Evolutionary conservation across 805 yeast genomes (phyloP), one percentile per base, ranked within the genome.

Genomic region (Starmerella floris): DNA sequence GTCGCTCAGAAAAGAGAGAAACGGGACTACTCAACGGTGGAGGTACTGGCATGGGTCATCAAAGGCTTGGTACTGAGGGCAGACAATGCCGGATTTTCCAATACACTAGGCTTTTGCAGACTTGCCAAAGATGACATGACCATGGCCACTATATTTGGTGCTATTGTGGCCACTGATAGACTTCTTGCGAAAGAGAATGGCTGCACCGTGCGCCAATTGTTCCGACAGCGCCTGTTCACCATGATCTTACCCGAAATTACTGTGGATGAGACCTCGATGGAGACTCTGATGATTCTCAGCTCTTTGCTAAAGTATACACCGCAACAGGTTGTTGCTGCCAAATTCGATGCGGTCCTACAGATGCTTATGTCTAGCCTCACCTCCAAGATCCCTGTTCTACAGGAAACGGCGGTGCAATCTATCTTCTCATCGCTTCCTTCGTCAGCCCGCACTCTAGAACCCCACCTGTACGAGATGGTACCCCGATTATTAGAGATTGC

Each of bases 171-270:
- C n/a, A 87, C 83, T 51, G 68, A 81, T 39, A 71, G 73, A 16
- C 62, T 79, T 5, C 73, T 80, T 42, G 62, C 68, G 36, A 75
- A 73, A 53, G 69, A 61, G 26, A 57, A 68, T 48, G 75, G 75
- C 48, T 67, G 80, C 42, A 74, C 77, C 45, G 71, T 79, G 17
- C 72, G 81, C 45, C 59, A 72, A 35, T 66, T 91, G 21, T 83
- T 80, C 67, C 84, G 84, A 56, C 98, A 91, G 56, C 77, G 77
- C 49, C 68, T 83, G 22, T 83, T 84, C 56, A 73, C 74, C 45
- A 62, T 67, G 8, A 63, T 76, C 1, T 66, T 83, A 5, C 80
- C 81, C 0, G 59, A 57, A 25, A 57, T 84, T 76, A 61, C 45
- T 37, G 44, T 57, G 16, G 71, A 71, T 47, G 71, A 74, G 37